A percentile compares a stretch with the other conserved stretches of the same genome.
phyloP scores from a whole-genome alignment of 2,329 filamentous ascomycete species.

The Trichoderma breve region DNA sequence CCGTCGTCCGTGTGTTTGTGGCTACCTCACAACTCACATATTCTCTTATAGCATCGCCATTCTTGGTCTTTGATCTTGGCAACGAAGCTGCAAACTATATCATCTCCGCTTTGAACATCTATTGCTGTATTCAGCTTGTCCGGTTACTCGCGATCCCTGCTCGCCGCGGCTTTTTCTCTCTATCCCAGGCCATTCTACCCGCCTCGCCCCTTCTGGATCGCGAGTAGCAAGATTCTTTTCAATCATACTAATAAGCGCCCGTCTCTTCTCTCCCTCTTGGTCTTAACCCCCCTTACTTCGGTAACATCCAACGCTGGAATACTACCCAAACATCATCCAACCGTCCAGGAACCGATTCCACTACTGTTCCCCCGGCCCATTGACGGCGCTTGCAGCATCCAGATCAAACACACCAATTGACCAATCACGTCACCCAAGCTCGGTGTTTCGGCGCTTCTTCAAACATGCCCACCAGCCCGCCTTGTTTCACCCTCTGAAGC shows the following conservation, averaged over 20 bases:
- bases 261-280: background rate
- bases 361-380: background rate
- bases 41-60: background rate
- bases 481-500: conserved; percentile 22
- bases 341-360: conserved; percentile 9
- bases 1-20: background rate
- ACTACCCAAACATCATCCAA: conserved; percentile 14
- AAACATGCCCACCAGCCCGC: conserved; percentile 19
- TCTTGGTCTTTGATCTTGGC: background rate
- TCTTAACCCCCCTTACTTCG: background rate
- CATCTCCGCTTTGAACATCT: conserved; percentile 4
- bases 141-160: conserved; percentile 3
- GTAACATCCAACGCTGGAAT: conserved; percentile 1
- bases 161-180: background rate
- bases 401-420: conserved; percentile 15
- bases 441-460: conserved; percentile 21
- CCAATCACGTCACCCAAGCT: conserved; percentile 18
- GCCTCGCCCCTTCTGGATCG: conserved; percentile 1
- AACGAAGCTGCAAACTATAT: background rate
- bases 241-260: conserved; percentile 18
- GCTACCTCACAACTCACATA: background rate
- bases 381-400: conserved; percentile 21
- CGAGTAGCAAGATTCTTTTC: conserved; percentile 1
- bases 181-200: background rate
- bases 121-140: background rate